Conservation (phyloP, 495 filamentous ascomycete genomes). For the Aspergillus sclerotioniger region DNA sequence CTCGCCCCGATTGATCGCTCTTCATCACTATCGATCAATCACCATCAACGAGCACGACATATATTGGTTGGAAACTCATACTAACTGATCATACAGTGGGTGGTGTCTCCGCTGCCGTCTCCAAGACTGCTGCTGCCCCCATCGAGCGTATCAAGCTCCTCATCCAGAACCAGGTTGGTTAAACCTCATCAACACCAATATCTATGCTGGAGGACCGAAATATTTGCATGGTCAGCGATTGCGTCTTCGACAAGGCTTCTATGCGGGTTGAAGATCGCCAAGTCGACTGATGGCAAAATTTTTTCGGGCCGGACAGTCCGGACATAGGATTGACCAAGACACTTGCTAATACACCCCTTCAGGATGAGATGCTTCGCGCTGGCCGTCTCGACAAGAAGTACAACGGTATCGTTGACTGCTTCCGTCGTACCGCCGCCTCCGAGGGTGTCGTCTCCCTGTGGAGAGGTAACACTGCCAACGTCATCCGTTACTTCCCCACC, state of each 20-base stretch:
- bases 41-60: background rate
- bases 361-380: constrained; percentile 99
- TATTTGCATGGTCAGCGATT: background rate
- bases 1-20: constrained; percentile 1
- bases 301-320: constrained; percentile 13
- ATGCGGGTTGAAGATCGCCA: background rate
- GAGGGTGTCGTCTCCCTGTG: constrained; percentile 86
- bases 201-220: background rate
- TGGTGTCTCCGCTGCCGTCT: constrained; percentile 99
- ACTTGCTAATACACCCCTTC: constrained; percentile 19
- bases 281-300: constrained; percentile 7
- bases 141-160: constrained; percentile 99
- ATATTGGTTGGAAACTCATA: constrained; percentile 10
- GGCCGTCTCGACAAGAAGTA: constrained; percentile 98
- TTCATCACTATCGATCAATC: constrained; percentile 11
- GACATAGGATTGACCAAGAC: background rate
- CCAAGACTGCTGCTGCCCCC: constrained; percentile 98
- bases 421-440: constrained; percentile 76
- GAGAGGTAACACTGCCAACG: constrained; percentile 99
- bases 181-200: background rate
- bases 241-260: background rate
- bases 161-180: constrained; percentile 96
- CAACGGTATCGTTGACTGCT: constrained; percentile 91
- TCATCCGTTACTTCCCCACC: constrained; percentile 99
- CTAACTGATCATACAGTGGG: constrained; percentile 67